Base-by-base conservation (phyloP, 331 rosid genomes). In the Cydonia oblonga region DNA sequence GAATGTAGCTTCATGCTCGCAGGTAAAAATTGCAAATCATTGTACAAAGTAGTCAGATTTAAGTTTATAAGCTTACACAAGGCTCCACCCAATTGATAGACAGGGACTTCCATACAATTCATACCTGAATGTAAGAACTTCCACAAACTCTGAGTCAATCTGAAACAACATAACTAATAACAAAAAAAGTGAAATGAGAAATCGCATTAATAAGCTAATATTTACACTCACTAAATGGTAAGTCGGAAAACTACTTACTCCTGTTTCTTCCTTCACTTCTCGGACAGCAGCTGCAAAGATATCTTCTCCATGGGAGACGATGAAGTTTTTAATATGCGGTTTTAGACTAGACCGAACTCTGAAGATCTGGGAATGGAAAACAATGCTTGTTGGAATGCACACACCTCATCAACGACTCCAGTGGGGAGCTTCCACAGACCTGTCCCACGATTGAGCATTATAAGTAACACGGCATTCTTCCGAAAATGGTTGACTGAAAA, bases 181-280 rank as follows among this genome's bases (percentile, higher is more conserved):
- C 61, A 30, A 70, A 9, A 70, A 61, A 9, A 13, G 9, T 20
- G 22, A 76, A 69, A 71, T 26, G 64, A 68, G 69, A 22, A 74
- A 2, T 15, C 16, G 19, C 42, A 69, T 19, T 5, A 18, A 19
- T n/a, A 12, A 26, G 58, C 40, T 68, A 28, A 18, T 19, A 49
- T 19, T 2, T 40, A 38, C n/a, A 70, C 58, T 26, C n/a, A 24
- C 63, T 62, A 13, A 0, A 29, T 18, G 23, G 23, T 25, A 59
- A 28, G 42, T 16, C 14, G 19, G 23, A 23, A 38, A 52, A 14
- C 25, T 73, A 78, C 92, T 87, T 81, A 90, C 96, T 60, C 95
- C 95, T 19, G 97, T 91, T 85, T 93, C 97, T 87, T 93, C 97
- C 83, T 81, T 87, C 60, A 86, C 97, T 79, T 93, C 97, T 84